Evolutionary conservation across 306 rosid genomes (phyloP).

Genomic region (Vigna unguiculata): DNA sequence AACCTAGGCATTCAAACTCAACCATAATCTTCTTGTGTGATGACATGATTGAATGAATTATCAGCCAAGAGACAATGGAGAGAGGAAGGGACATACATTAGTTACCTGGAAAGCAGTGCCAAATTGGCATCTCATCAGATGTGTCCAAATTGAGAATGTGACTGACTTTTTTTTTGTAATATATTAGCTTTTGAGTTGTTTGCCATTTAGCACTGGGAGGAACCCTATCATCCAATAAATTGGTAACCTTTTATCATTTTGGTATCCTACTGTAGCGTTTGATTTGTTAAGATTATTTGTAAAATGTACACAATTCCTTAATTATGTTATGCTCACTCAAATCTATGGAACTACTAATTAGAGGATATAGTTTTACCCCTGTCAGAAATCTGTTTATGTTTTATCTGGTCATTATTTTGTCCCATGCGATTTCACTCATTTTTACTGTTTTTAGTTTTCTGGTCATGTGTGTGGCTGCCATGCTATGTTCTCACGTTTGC

Average conservation of each 20-base stretch:
- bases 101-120: slow-evolving; percentile 41
- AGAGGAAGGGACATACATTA: slow-evolving; percentile 33
- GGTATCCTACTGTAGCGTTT: neutral
- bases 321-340: neutral
- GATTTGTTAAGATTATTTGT: neutral
- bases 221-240: slow-evolving; percentile 32
- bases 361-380: neutral
- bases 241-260: slow-evolving; percentile 25
- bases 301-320: neutral
- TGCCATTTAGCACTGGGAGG: slow-evolving; percentile 28
- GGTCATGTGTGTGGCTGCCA: too few species aligned
- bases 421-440: neutral
- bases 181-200: slow-evolving; percentile 33
- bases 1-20: slow-evolving; percentile 32
- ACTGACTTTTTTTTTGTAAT: slow-evolving; percentile 42
- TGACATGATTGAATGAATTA: slow-evolving; percentile 27
- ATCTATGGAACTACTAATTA: slow-evolving; percentile 2
- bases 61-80: slow-evolving; percentile 23
- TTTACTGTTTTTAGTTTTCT: too few species aligned
- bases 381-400: too few species aligned
- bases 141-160: slow-evolving; percentile 34
- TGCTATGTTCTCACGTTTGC: neutral
- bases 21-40: slow-evolving; percentile 15
- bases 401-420: neutral
- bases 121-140: slow-evolving; percentile 44